Conservation (phyloP, 139 green algal species). For the Zygnema cylindricum region DNA sequence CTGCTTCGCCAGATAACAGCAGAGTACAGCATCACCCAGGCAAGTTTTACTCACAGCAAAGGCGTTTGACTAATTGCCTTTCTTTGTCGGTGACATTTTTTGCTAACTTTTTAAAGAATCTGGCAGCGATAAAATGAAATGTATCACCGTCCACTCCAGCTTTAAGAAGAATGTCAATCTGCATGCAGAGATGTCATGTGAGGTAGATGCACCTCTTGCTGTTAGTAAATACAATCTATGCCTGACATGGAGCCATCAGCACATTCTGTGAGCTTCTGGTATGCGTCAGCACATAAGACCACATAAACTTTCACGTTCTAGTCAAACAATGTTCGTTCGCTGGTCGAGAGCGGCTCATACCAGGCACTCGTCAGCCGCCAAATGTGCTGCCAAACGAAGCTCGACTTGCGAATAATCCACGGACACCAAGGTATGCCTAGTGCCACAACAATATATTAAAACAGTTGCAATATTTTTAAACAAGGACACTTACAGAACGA, state of each 20-base stretch:
- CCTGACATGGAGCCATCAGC: no score
- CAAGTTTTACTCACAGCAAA: constrained; percentile 35
- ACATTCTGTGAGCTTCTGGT: no score
- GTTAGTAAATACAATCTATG: no score
- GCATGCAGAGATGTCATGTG: no score
- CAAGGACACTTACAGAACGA: no score
- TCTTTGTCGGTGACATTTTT: constrained; percentile 34
- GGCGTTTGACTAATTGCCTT: constrained; percentile 11
- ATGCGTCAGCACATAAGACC: no score
- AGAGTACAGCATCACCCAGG: no score
- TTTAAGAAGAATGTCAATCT: background rate
- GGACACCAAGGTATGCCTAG: constrained; percentile 24
- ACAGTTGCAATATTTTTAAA: no score
- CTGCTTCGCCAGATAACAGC: no score
- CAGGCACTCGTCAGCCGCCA: constrained; percentile 18
- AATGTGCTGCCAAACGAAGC: constrained; percentile 22
- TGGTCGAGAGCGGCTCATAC: background rate
- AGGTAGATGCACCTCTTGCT: no score
- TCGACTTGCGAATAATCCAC: constrained; percentile 45
- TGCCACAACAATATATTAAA: background rate
- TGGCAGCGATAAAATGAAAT: constrained; percentile 25
- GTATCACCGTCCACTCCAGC: constrained; percentile 26
- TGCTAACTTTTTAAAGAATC: background rate
- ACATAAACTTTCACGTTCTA: no score
- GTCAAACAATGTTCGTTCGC: no score